phyloP scores from a whole-genome alignment of 139 green algal genomes.

The Pseudopediastrum boryanum region DNA sequence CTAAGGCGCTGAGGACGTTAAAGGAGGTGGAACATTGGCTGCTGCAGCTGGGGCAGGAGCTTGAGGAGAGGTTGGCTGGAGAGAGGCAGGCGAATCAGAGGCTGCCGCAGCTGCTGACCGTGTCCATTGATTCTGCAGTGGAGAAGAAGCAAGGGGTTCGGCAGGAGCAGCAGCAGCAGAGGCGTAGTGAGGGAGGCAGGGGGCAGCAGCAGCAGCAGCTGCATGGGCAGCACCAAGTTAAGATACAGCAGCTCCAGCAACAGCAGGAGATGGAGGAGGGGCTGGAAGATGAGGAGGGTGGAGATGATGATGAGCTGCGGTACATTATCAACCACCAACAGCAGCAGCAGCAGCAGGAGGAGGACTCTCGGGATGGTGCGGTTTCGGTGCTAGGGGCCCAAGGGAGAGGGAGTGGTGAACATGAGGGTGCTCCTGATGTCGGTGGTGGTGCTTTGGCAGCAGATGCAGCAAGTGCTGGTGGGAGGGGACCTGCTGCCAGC shows the following conservation, averaged over 20 bases:
- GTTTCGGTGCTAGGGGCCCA: too few species aligned
- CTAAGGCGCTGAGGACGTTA: constrained; percentile 30
- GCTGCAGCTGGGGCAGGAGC: constrained; percentile 62
- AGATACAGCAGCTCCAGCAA: background rate
- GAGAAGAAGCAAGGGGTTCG: too few species aligned
- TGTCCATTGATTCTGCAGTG: constrained; percentile 36
- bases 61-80: constrained; percentile 66
- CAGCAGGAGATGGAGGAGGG: background rate
- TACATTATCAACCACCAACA: background rate
- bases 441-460: constrained; percentile 1
- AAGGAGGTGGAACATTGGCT: constrained; percentile 67
- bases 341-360: background rate
- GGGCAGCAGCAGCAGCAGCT: background rate
- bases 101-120: constrained; percentile 51
- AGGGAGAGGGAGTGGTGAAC: too few species aligned
- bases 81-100: constrained; percentile 56
- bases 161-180: background rate
- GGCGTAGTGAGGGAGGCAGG: background rate
- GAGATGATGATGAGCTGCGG: background rate
- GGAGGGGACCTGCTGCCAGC: background rate
- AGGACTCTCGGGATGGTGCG: background rate
- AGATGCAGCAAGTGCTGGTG: background rate
- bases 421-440: background rate
- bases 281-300: background rate
- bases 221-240: background rate